Evolutionary conservation across 176 grass and related monocot species (phyloP).

Genomic region (Raddia distichophylla): DNA sequence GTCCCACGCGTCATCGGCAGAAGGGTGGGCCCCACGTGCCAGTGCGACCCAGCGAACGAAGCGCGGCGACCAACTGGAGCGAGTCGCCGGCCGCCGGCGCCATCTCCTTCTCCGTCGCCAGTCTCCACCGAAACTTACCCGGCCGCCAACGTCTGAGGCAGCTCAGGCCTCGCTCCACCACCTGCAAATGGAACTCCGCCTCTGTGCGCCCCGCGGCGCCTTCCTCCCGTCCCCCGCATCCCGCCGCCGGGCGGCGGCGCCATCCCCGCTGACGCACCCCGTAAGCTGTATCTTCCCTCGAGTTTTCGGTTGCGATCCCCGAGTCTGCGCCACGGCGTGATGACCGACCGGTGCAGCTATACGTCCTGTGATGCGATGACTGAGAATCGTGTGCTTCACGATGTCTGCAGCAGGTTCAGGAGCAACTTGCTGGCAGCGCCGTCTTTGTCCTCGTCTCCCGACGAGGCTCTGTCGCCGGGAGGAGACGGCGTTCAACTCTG

Average conservation of each 20-base stretch:
- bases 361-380: not conserved
- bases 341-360: not conserved
- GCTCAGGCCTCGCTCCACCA: not conserved
- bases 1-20: not conserved
- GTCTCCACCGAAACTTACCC: not conserved
- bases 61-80: not conserved
- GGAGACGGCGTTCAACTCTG: not conserved
- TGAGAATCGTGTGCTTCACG: not conserved
- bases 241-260: not conserved
- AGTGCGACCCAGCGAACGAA: not conserved
- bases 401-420: conserved; percentile 48
- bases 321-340: not conserved
- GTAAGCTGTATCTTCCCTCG: not conserved
- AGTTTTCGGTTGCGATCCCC: not conserved
- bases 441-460: not conserved
- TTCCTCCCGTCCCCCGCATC: not conserved
- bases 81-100: not conserved
- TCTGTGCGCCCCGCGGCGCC: not conserved
- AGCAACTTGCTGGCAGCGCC: not conserved
- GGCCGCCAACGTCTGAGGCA: not conserved
- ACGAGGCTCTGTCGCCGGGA: not conserved
- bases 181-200: conserved; percentile 42
- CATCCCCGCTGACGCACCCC: not conserved
- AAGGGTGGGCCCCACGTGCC: no score
- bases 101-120: not conserved